These are phyloP conservation scores for Schizosaccharomyces osmophilus DNA, from an alignment of 805 yeast species.

Conservation along the genomic window DNA sequence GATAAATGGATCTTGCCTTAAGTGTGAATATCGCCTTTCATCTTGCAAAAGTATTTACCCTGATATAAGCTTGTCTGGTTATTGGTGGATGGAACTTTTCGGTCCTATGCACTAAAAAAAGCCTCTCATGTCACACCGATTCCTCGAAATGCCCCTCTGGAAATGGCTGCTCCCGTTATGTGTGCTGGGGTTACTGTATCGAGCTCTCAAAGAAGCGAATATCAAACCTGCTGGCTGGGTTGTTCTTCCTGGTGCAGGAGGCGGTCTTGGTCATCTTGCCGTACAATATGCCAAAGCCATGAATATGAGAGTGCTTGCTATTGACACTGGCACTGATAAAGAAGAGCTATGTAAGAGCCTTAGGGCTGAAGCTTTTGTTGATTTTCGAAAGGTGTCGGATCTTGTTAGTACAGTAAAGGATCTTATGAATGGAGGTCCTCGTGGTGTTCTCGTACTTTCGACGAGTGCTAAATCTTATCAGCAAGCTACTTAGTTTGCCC, in stretches of 20 bases:
- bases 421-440: too few species aligned
- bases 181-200: constrained; percentile 76
- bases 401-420: too few species aligned
- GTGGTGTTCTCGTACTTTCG: too few species aligned
- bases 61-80: constrained; percentile 27
- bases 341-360: too few species aligned
- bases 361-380: too few species aligned
- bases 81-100: constrained; percentile 35
- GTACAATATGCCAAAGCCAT: constrained; percentile 34
- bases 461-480: too few species aligned
- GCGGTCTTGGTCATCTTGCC: constrained; percentile 37
- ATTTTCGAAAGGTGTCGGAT: too few species aligned
- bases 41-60: constrained; percentile 12
- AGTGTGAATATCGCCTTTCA: constrained; percentile 41
- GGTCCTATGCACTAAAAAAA: constrained; percentile 55
- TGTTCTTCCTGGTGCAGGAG: constrained; percentile 36
- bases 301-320: too few species aligned
- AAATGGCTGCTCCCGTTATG: too few species aligned
- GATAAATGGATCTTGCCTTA: constrained; percentile 54
- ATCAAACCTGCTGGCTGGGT: too few species aligned
- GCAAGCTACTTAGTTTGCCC: too few species aligned
- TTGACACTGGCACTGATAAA: too few species aligned
- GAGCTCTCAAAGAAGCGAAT: constrained; percentile 38
- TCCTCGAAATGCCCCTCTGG: constrained; percentile 56
- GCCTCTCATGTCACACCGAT: constrained; percentile 67